Evolutionary conservation across 2,329 filamentous ascomycete genomes (phyloP).

Genomic region (Exophiala aquamarina): DNA sequence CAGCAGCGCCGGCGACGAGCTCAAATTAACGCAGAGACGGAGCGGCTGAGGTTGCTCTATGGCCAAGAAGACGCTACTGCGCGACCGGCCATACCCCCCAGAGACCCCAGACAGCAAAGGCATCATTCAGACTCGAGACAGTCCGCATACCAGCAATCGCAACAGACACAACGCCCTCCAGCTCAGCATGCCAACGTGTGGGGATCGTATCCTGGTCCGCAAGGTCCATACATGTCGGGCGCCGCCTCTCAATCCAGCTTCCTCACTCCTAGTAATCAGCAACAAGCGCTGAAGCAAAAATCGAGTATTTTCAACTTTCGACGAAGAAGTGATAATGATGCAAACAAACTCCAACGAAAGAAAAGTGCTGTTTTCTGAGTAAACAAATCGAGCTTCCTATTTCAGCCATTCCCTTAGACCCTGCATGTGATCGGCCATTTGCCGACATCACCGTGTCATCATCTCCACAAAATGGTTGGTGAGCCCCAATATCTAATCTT

Average conservation of each 20-base stretch:
- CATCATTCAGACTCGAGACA: constrained; percentile 22
- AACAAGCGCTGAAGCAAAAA: constrained; percentile 35
- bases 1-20: constrained; percentile 49
- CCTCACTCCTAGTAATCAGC: constrained; percentile 15
- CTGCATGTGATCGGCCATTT: constrained; percentile 12
- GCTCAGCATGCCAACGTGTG: constrained; percentile 8
- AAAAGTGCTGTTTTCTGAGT: constrained; percentile 47
- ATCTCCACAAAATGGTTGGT: neutral
- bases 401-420: constrained; percentile 1
- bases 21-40: constrained; percentile 74
- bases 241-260: constrained; percentile 24
- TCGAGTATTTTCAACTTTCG: constrained; percentile 48
- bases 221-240: constrained; percentile 30
- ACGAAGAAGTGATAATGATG: constrained; percentile 34
- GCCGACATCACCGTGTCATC: constrained; percentile 16
- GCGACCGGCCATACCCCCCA: constrained; percentile 21
- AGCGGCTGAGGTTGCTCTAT: constrained; percentile 63
- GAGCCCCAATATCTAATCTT: neutral
- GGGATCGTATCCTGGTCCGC: constrained; percentile 7
- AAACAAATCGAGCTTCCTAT: constrained; percentile 16
- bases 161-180: constrained; percentile 7
- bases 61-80: constrained; percentile 35
- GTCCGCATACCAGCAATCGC: constrained; percentile 17
- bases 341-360: constrained; percentile 43
- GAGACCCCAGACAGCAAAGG: constrained; percentile 12